Evolutionary conservation across 192 early-diverging fungal genomes (phyloP), one percentile per base, ranked within the genome.

Genomic region (Phlyctochytrium bullatum): DNA sequence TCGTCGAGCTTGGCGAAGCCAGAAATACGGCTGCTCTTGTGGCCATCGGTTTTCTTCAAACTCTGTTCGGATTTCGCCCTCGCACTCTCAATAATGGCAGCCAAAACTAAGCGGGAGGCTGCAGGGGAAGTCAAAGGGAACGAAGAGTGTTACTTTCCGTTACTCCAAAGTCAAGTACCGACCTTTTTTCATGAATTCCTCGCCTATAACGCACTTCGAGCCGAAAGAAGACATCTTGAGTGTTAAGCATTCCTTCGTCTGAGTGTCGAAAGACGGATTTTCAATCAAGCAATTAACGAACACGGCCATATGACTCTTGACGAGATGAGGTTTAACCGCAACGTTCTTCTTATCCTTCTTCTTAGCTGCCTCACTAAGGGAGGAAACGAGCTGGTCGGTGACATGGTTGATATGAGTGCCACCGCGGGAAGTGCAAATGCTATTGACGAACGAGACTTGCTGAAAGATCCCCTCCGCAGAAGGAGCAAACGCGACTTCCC

Each of bases 191-290:
- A 90, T 83, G 72, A 97, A 96, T 54, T 91, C 85, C 10, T 95
- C 91, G 16, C 76, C 73, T 10, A 91, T 61, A 47, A 73, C 73
- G 73, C 89, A 94, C 52, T 83, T 93, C 34, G 91, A 92, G 10
- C 91, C 92, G 75, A 99, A 98, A 1, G 83, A 70, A 0, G 85
- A 81, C 25, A 66, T 35, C 36, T 87, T 81, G 57, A 95, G 75
- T 17, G 94, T 99, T 88, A 99, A 83, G 62, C 81, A 94, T 68
- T 97, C 95, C 74, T 99, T 97, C 27, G 94, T 99, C 77, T 99
- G 97, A 32, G 93, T 96, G 76, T 97, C 93, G 75, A 99, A 99
- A 10, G 91, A 77, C 4, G 95, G 93, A 66, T 97, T 99, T 63
- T 90, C 93, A 59, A 99, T 96, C 61, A 88, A 66, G 73, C 88